Base-by-base conservation (phyloP, 768 basidiomycete genomes). In the Chalciporus sphaerocephalus region DNA sequence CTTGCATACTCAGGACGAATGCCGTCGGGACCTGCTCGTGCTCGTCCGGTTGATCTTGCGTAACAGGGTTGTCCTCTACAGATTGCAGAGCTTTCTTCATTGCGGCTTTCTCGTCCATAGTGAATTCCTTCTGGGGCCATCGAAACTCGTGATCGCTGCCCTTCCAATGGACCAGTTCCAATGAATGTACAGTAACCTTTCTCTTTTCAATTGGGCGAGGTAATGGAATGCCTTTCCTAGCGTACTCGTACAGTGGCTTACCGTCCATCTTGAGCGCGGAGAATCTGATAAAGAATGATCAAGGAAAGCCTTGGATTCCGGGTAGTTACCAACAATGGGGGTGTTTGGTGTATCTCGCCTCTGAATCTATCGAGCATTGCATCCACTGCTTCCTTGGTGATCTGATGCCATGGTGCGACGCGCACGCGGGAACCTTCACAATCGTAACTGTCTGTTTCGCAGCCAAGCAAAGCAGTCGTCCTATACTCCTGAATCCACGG, bases 221-320 rank as follows among this genome's bases (percentile, higher is more conserved):
- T 13, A 99, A 78, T 0, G 94, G 91, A 34, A 85, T 88, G 7
- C 88, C 88, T 59, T 85, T 76, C 2, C 96, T 82, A 16, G 96
- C 96, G 60, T 98, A 99, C 56, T 98, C 94, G 63, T 98, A 92
- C 27, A 98, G 65, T 0, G 92, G 92, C 64, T 79, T 90, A 1
- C 96, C 96, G 54, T 98, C 93, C 94, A 98, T 98, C 67, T 98
- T 98, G 27, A 98, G 74, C 2, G 96, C 96, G 9, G 96, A 98
- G 68, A 94, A 99, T 61, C 95, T 97, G 60, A 22, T 6, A 39
- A 33, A 44, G 35, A 47, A 42, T 46, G 48, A 50, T 44, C 38
- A 42, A 18, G 34, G 12, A 30, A 41, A 30, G 34, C 17, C 24
- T 36, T n/a, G 11, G 22, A 41, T 35, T 43, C 22, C 34, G 44